phyloP scores from a whole-genome alignment of 495 filamentous ascomycete genomes.

The Aspergillus leporis region DNA sequence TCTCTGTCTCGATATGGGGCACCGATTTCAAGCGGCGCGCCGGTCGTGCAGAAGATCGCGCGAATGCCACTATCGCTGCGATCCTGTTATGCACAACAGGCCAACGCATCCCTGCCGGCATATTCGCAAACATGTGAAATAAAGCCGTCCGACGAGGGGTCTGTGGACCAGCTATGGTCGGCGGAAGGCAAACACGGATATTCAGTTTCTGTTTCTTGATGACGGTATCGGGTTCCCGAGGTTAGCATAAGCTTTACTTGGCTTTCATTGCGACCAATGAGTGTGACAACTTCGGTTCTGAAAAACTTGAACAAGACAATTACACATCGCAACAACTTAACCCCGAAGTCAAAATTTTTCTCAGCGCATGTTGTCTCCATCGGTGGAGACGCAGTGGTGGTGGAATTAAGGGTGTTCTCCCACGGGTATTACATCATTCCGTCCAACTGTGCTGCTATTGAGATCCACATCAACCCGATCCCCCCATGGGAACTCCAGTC shows the following conservation, averaged over 20 bases:
- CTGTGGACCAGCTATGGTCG: neutral
- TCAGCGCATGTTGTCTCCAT: neutral
- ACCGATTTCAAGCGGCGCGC: neutral
- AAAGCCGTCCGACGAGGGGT: neutral
- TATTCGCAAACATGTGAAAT: constrained; percentile 5
- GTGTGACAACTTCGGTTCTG: neutral
- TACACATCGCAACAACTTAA: neutral
- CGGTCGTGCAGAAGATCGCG: constrained; percentile 12
- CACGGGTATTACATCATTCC: neutral
- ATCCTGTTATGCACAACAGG: constrained; percentile 17
- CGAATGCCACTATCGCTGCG: constrained; percentile 13
- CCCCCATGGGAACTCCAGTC: neutral
- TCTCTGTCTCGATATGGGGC: constrained; percentile 1
- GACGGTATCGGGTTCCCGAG: neutral
- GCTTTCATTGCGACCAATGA: neutral
- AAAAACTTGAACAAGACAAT: neutral
- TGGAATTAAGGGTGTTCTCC: neutral
- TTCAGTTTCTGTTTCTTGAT: neutral
- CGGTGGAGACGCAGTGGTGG: neutral
- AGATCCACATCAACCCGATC: neutral
- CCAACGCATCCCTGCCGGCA: constrained; percentile 16
- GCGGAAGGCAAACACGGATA: neutral
- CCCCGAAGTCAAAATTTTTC: neutral
- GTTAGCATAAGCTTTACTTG: neutral
- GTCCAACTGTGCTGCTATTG: neutral